Conservation (phyloP, 805 yeast species). For the Peterozyma toletana region DNA sequence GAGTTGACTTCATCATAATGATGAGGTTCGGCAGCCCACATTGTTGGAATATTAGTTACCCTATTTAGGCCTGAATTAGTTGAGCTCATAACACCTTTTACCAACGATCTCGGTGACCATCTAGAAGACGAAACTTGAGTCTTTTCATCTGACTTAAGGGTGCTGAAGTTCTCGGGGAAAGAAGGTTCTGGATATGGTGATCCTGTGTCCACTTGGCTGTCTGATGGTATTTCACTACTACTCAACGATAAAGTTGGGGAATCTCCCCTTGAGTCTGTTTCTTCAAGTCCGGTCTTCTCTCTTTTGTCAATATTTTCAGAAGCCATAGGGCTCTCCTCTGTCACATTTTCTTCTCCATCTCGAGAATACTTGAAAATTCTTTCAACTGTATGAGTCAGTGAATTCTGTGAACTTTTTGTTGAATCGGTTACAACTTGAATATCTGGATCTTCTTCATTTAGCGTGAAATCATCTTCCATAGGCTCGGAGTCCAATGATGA, state of each 20-base stretch:
- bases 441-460: constrained; percentile 6
- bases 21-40: constrained; percentile 53
- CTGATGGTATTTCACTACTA: neutral
- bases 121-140: neutral
- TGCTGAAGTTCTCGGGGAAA: neutral
- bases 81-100: constrained; percentile 16
- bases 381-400: neutral
- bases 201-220: neutral
- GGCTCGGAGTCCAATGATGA: neutral
- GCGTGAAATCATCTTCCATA: neutral
- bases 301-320: neutral
- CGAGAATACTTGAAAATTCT: neutral
- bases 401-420: neutral
- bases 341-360: neutral
- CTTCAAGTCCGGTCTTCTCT: neutral
- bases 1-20: constrained; percentile 46
- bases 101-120: constrained; percentile 20
- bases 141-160: neutral
- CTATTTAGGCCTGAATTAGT: constrained; percentile 5
- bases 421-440: neutral
- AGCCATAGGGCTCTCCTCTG: neutral
- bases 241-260: neutral
- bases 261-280: neutral
- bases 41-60: constrained; percentile 12
- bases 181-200: neutral